Conservation (phyloP, 225 moss, liverwort and hornwort genomes). For the Rhytidiadelphus loreus region DNA sequence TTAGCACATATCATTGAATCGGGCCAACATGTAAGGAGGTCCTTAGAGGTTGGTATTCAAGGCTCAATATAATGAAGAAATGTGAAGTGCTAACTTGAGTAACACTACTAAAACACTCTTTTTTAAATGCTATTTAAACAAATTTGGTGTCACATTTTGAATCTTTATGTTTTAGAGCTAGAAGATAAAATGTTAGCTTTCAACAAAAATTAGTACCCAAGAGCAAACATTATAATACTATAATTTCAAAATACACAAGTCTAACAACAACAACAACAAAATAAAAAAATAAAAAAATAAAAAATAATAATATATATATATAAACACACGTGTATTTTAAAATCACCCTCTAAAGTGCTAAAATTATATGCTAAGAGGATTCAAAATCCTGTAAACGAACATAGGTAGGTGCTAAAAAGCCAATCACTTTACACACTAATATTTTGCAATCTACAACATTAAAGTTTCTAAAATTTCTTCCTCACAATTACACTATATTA, state of each 20-base stretch:
- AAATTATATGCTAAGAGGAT: not conserved
- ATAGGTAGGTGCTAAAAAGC: accelerated
- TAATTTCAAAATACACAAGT: not conserved
- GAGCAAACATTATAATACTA: not conserved
- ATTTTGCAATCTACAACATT: accelerated
- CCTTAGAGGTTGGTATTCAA: too few relatives aligned
- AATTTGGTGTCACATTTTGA: too few relatives aligned
- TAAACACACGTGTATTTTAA: too few relatives aligned
- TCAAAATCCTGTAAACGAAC: not conserved
- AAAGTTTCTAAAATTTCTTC: not conserved
- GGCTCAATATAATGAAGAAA: not conserved
- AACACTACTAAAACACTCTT: accelerated
- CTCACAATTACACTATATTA: not conserved
- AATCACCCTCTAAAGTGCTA: not conserved
- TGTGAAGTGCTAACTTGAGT: not conserved
- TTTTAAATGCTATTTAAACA: too few relatives aligned
- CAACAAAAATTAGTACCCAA: accelerated
- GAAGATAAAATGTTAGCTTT: not conserved
- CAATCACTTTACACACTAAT: not conserved
- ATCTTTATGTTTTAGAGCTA: not conserved
- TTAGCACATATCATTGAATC: too few relatives aligned
- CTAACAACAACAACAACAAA: too few relatives aligned
- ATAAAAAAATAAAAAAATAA: too few relatives aligned
- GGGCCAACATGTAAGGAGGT: too few relatives aligned
- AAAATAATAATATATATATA: too few relatives aligned